These are phyloP conservation scores for Carnegiea gigantea DNA, from an alignment of 179 eudicot genomes.

Conservation along the genomic window DNA sequence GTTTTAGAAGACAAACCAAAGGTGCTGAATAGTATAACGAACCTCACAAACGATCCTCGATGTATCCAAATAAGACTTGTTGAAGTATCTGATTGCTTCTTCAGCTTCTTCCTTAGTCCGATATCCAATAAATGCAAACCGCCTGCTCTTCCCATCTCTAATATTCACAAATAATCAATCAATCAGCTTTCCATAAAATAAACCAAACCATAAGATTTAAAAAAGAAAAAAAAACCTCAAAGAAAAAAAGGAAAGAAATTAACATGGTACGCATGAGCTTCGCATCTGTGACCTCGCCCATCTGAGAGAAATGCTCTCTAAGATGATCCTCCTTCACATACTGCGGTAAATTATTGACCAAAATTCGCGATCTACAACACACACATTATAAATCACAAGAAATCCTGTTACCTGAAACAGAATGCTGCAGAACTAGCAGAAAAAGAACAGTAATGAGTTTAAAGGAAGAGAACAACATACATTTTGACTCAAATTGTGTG, in stretches of 20 bases:
- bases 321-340: slow-evolving; percentile 63
- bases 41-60: slow-evolving; percentile 78
- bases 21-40: neutral
- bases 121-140: slow-evolving; percentile 84
- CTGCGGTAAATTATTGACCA: slow-evolving; percentile 81
- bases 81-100: slow-evolving; percentile 72
- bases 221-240: neutral
- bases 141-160: slow-evolving; percentile 93
- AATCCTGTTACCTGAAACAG: neutral
- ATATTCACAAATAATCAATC: neutral
- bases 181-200: neutral
- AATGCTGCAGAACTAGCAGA: neutral
- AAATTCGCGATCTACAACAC: slow-evolving; percentile 65
- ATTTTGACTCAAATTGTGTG: neutral
- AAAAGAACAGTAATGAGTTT: neutral
- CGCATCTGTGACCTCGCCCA: slow-evolving; percentile 90
- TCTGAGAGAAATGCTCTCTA: slow-evolving; percentile 67
- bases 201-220: neutral
- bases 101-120: slow-evolving; percentile 72
- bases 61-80: slow-evolving; percentile 72
- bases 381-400: neutral
- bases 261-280: slow-evolving; percentile 83
- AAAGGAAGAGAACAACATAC: neutral
- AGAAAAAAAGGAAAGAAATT: neutral
- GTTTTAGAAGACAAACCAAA: neutral